Evolutionary conservation across 2,329 filamentous ascomycete genomes (phyloP).

Genomic region (Pseudogymnoascus sp.): DNA sequence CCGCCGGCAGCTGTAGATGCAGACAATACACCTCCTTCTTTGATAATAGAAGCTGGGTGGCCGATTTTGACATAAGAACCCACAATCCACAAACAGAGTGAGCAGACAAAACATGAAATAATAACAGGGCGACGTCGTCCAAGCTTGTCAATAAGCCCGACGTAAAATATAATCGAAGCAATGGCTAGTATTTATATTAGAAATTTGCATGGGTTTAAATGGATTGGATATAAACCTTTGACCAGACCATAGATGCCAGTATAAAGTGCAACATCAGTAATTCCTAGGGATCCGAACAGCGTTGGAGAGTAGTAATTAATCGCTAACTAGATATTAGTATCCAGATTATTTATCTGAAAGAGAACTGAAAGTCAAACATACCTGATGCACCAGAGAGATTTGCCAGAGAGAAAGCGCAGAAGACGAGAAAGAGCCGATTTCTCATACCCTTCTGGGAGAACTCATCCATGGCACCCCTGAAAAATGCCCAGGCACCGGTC

Average conservation of each 20-base stretch:
- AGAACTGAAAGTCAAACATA: not conserved
- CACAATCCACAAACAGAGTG: slow-evolving; percentile 44
- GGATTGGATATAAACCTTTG: slow-evolving; percentile 22
- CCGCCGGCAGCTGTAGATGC: slow-evolving; percentile 40
- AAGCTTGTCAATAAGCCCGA: slow-evolving; percentile 35
- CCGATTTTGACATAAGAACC: slow-evolving; percentile 48
- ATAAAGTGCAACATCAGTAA: slow-evolving; percentile 39
- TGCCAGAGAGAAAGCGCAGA: slow-evolving; percentile 32
- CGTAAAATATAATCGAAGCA: slow-evolving; percentile 37
- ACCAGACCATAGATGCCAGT: slow-evolving; percentile 47
- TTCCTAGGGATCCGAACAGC: slow-evolving; percentile 39
- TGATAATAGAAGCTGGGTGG: slow-evolving; percentile 37
- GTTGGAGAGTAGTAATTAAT: slow-evolving; percentile 41
- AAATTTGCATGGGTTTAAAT: not conserved
- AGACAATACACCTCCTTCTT: slow-evolving; percentile 30
- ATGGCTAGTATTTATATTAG: slow-evolving; percentile 22
- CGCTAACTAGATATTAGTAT: slow-evolving; percentile 19
- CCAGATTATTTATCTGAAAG: not conserved
- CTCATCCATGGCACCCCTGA: slow-evolving; percentile 22
- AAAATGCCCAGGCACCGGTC: slow-evolving; percentile 22
- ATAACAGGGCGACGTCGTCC: slow-evolving; percentile 38
- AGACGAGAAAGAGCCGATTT: slow-evolving; percentile 34
- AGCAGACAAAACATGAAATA: slow-evolving; percentile 42
- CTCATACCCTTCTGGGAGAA: slow-evolving; percentile 30
- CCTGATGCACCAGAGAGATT: slow-evolving; percentile 36